Base-by-base conservation (phyloP, 179 eudicot species). In the Beta lomatogona region DNA sequence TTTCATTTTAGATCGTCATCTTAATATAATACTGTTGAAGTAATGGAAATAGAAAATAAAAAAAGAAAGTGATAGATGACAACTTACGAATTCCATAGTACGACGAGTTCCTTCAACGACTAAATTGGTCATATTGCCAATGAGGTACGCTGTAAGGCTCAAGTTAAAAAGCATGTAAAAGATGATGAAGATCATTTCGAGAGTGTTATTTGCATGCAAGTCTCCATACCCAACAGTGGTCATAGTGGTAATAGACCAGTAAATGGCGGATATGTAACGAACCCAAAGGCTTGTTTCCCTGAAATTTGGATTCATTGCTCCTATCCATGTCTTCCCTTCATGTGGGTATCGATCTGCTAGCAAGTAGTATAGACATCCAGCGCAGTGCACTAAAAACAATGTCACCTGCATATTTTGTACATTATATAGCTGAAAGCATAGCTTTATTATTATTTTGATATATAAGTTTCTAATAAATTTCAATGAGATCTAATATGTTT, bases 31-130 rank as follows among this genome's bases (percentile, higher is more conserved):
- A 36, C 41, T 36, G 21, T 58, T 6, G 6, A 14, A 11, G 18
- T 13, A 60, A 60, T 4, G 16, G n/a, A 8, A n/a, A 3, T 1
- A 1, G 50, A 50, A n/a, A 2, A 44, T 6, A 78, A 69, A 6
- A 0, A 48, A 19, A 31, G 16, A 64, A 63, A 74, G 21, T 19
- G 54, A 61, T 0, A 45, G n/a, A 44, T 5, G 53, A 44, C 3
- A 8, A 72, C 97, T 88, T 87, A 93, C 98, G 31, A 92, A 93
- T 83, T 92, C 92, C 94, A 91, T 94, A 78, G 98, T 94, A 7
- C 95, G 92, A 3, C 94, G 91, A 76, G 97, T 94, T 80, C 97
- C 97, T 88, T 94, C 93, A 16, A 94, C 98, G 22, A 94, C 98
- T 70, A 94, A 83, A 57, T 94, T 94, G 12, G 98, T 94, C 97